These are phyloP conservation scores for Trichoderma sp. DNA, from an alignment of 2,329 filamentous ascomycete species.

Conservation along the genomic window DNA sequence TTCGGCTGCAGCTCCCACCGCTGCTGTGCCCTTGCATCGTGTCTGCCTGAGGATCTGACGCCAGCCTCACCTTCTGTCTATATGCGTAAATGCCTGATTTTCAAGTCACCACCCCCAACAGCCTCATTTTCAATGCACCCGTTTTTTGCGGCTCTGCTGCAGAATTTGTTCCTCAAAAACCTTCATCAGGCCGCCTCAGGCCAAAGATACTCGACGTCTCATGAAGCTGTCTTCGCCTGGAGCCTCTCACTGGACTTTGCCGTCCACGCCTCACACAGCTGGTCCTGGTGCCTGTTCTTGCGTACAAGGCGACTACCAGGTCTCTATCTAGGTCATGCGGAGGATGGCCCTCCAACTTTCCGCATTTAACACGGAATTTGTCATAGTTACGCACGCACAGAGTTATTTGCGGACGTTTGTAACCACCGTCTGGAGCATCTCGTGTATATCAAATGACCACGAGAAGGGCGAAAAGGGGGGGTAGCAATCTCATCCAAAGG, in stretches of 20 bases:
- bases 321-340: neutral
- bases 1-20: neutral
- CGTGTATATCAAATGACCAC: conserved; percentile 12
- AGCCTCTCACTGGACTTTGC: neutral
- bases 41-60: conserved; percentile 29
- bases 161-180: neutral
- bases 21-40: neutral
- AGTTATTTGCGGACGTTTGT: conserved; percentile 8
- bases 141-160: neutral
- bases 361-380: neutral
- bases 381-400: neutral
- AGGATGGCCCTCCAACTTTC: neutral
- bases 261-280: neutral
- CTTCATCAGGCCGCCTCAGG: neutral
- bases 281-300: neutral
- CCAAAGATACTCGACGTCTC: neutral
- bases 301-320: neutral
- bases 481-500: conserved; percentile 3
- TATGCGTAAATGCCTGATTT: conserved; percentile 21
- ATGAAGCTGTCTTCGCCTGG: neutral
- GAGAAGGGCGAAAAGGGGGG: neutral
- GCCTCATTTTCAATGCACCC: neutral
- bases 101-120: conserved; percentile 14
- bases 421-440: neutral
- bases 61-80: conserved; percentile 23